A percentile compares a stretch with the other conserved stretches of the same genome.
Evolutionary conservation across 2,329 filamentous ascomycete species (phyloP).

Genomic region (Penicillium sp.): DNA sequence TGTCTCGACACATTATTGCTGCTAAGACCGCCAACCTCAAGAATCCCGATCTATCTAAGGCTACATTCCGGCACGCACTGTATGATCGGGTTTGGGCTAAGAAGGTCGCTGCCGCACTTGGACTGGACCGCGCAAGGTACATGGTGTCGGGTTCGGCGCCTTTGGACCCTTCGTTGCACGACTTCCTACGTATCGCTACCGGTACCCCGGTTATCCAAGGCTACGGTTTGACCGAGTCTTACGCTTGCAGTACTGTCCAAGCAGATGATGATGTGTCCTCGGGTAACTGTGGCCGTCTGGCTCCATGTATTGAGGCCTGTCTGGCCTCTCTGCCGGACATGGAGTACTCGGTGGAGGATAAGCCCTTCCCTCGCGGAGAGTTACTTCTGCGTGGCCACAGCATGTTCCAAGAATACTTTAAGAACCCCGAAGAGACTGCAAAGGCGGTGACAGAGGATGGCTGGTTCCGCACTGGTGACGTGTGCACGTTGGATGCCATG

Average conservation of each 20-base stretch:
- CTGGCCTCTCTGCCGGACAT: conserved; percentile 88
- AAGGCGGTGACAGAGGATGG: conserved; percentile 83
- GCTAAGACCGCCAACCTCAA: conserved; percentile 80
- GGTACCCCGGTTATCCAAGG: conserved; percentile 79
- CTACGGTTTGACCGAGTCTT: conserved; percentile 92
- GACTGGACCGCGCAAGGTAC: conserved; percentile 69
- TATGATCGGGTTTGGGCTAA: conserved; percentile 78
- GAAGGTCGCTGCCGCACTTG: conserved; percentile 81
- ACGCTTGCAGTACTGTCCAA: conserved; percentile 75
- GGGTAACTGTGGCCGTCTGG: conserved; percentile 79
- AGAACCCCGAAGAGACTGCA: conserved; percentile 81
- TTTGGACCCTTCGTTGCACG: conserved; percentile 82
- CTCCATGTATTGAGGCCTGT: conserved; percentile 70
- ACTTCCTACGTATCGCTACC: conserved; percentile 83
- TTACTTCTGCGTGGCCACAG: conserved; percentile 78
- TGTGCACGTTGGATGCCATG: conserved; percentile 78
- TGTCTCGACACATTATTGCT: conserved; percentile 77
- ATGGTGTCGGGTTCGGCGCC: conserved; percentile 91
- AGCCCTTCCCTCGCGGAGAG: conserved; percentile 87
- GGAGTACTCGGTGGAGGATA: conserved; percentile 86
- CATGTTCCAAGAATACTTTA: conserved; percentile 85
- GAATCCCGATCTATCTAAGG: conserved; percentile 65
- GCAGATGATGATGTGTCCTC: conserved; percentile 67
- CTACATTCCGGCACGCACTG: conserved; percentile 59
- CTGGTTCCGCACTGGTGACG: conserved; percentile 97